phyloP scores from a whole-genome alignment of 2,329 filamentous ascomycete genomes.

The Sphaerulina musiva region DNA sequence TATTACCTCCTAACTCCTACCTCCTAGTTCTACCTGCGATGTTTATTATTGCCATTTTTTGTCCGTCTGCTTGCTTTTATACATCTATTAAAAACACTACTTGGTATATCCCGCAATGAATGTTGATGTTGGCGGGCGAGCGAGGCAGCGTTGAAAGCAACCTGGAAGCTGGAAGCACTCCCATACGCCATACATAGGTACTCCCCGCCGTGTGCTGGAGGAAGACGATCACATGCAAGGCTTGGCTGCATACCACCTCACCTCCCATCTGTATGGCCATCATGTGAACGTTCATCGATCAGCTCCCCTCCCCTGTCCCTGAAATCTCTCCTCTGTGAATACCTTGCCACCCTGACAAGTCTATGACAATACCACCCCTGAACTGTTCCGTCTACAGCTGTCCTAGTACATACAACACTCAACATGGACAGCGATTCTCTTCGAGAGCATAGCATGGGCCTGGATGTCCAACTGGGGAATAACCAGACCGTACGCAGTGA shows the following conservation, averaged over 20 bases:
- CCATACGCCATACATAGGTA: no score
- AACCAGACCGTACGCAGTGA: slow-evolving; percentile 19
- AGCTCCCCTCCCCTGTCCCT: no score
- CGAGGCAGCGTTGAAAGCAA: no score
- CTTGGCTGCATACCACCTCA: neutral
- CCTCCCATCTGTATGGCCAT: neutral
- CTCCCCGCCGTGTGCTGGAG: neutral
- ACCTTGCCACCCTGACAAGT: no score
- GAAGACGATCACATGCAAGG: neutral
- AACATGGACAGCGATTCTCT: slow-evolving; percentile 31
- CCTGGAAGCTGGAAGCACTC: no score
- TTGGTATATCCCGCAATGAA: neutral
- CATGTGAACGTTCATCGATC: neutral
- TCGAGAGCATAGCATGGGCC: slow-evolving; percentile 30
- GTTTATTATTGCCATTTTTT: no score
- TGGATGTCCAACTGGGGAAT: slow-evolving; percentile 31
- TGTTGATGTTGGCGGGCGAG: neutral
- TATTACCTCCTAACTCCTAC: neutral
- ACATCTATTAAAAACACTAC: neutral
- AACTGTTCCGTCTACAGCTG: no score
- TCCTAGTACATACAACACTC: neutral
- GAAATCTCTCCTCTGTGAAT: no score
- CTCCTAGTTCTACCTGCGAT: neutral
- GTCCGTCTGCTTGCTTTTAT: neutral
- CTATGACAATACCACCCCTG: no score